Base-by-base conservation (phyloP, 2,329 filamentous ascomycete species). In the Cladophialophora immunda region DNA sequence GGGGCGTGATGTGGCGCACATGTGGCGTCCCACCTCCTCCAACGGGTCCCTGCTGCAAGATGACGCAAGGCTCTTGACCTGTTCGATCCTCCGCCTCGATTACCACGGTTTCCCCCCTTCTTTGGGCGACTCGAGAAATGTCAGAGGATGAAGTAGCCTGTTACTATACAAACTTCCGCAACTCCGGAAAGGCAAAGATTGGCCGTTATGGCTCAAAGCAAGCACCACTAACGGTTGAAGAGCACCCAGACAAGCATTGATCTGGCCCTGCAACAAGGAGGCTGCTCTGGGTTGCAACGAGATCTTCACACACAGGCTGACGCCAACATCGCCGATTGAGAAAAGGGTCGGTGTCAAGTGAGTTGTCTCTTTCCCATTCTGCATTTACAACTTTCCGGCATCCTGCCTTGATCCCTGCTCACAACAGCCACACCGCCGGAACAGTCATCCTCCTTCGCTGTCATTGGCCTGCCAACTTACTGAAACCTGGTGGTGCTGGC, bases 381-480 rank as follows among this genome's bases (percentile, higher is more conserved):
- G 41, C 15, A 22, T 17, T 56, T 36, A 45, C 25, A 4, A 3
- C 9, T 30, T 13, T 13, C 7, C 27, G 11, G 19, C 13, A 60
- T 62, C 56, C 45, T 58, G 57, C 19, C 27, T 22, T 56, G 56
- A 56, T 27, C 58, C 65, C 54, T 65, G 62, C 58, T 25, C 11
- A 15, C 29, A 27, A 55, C 67, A 67, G 64, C 67, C 64, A 65
- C 67, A 59, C 11, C 17, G 29, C 38, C 27, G 45, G 38, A 30
- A 57, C 13, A 27, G 32, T 17, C 25, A 50, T 29, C 45, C 52
- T 29, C 7, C 32, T 30, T 29, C 32, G 45, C 62, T 19, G 32
- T 45, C 34, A 61, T 61, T 62, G 63, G 63, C 34, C 29, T 53
- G 38, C 27, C 29, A 17, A 34, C 11, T 36, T 53, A 32, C 58